Base-by-base conservation (phyloP, 2,329 filamentous ascomycete genomes). In the Mycosphaerella arachidis region DNA sequence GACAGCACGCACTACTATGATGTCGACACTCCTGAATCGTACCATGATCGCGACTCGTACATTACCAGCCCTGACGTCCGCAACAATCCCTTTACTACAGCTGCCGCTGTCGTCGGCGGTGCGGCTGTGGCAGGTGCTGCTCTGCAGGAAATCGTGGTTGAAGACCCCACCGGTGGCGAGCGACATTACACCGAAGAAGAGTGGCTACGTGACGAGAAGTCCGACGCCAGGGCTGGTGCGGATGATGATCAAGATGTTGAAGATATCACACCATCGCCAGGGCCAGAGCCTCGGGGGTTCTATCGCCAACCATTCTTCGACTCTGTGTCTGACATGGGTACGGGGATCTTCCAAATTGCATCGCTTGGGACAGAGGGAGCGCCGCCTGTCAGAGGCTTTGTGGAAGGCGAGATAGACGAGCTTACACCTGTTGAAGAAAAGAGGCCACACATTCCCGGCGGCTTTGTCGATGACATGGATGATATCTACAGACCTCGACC, bases 371-470 rank as follows among this genome's bases (percentile, higher is more conserved):
- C 68, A 6, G 67, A 72, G 66, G 61, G 71, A 65, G 56, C 66
- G 53, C 68, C 70, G 59, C 71, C 70, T 24, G 64, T 67, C 10
- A 71, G 62, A 29, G 74, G 73, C 18, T 76, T 76, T 62, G 71
- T 78, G 16, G 72, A 70, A 67, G 78, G 80, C 13, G 77, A 79
- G 40, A 66, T 76, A 1, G 76, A 78, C 18, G 86, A 86, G 3
- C 82, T 85, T 3, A 86, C 87, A 67, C 82, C 83, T 8, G 63
- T 75, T 10, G 79, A 76, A 62, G 77, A 79, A n/a, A 75, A 76
- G 54, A 67, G 70, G 20, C 70, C 79, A 48, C 80, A 83, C 58
- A 83, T 88, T 72, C 86, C 87, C 27, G 88, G 87, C 20, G 76
- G 81, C 9, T 92, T 89, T 62, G 70, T 71, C 24, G 72, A 78